phyloP scores from a whole-genome alignment of 345 rosid species.

The Salix brachista region DNA sequence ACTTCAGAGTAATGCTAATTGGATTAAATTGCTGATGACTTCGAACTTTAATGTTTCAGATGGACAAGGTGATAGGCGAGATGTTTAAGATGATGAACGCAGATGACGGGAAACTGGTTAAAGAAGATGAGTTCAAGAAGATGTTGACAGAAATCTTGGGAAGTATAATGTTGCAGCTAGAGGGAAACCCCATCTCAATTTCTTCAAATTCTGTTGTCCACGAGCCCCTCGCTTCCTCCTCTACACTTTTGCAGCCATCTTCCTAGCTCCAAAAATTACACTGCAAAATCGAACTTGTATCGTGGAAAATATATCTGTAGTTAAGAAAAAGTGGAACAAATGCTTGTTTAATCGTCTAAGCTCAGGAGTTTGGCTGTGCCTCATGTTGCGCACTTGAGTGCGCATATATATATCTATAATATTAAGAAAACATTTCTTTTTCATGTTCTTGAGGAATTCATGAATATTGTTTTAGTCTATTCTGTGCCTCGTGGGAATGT shows the following conservation, averaged over 20 bases:
- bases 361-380: background rate
- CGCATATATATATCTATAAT: too few relatives aligned
- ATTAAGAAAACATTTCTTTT: background rate
- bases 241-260: slow-evolving; percentile 48
- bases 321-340: background rate
- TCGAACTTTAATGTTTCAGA: slow-evolving; percentile 32
- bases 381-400: background rate
- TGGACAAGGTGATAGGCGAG: slow-evolving; percentile 56
- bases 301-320: background rate
- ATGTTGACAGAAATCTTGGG: slow-evolving; percentile 61
- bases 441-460: background rate
- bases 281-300: background rate
- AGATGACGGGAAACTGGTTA: slow-evolving; percentile 73
- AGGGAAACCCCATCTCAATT: slow-evolving; percentile 61
- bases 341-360: background rate
- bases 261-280: background rate
- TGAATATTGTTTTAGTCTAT: background rate
- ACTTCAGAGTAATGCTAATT: background rate
- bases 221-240: slow-evolving; percentile 69
- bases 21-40: background rate
- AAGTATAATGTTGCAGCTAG: slow-evolving; percentile 77
- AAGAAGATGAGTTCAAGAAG: slow-evolving; percentile 88
- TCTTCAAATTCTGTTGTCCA: slow-evolving; percentile 86
- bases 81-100: slow-evolving; percentile 53
- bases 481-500: background rate